Percentiles rank a stretch among this genome's conserved stretches.
Evolutionary conservation across 2,329 filamentous ascomycete species (phyloP).

Genomic region (Sporothrix globosa): DNA sequence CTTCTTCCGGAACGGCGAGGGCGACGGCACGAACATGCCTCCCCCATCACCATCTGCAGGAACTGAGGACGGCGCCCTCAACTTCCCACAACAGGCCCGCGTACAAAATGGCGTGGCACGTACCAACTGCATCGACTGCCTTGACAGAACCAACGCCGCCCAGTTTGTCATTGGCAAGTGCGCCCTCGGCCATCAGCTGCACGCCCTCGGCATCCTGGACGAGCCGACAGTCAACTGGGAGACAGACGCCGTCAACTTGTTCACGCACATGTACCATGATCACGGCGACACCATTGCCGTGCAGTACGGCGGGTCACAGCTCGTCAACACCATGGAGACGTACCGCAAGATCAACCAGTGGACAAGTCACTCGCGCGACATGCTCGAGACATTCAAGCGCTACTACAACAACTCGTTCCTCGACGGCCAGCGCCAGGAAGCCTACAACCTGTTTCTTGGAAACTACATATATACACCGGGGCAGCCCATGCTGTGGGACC

Average conservation of each 20-base stretch:
- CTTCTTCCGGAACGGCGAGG: slow-evolving; percentile 92
- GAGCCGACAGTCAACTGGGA: slow-evolving; percentile 82
- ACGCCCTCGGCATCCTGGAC: slow-evolving; percentile 85
- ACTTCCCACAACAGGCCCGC: slow-evolving; percentile 51
- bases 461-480: slow-evolving; percentile 89
- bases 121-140: slow-evolving; percentile 97
- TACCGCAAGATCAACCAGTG: slow-evolving; percentile 99
- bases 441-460: slow-evolving; percentile 94
- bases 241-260: slow-evolving; percentile 92
- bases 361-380: slow-evolving; percentile 95
- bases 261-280: slow-evolving; percentile 98
- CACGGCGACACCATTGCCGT: slow-evolving; percentile 97
- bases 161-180: slow-evolving; percentile 97
- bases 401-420: slow-evolving; percentile 98
- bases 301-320: slow-evolving; percentile 94
- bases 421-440: slow-evolving; percentile 95
- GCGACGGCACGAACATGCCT: slow-evolving; percentile 54
- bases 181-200: slow-evolving; percentile 87
- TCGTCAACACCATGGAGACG: slow-evolving; percentile 99
- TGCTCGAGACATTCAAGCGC: slow-evolving; percentile 98
- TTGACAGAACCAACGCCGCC: slow-evolving; percentile 95
- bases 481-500: slow-evolving; percentile 95
- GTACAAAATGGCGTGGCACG: slow-evolving; percentile 91
- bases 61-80: not conserved
- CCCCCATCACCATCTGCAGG: not conserved